These are phyloP conservation scores for Anthracocystis setariae DNA, from an alignment of 1,284 basidiomycete genomes.

Conservation along the genomic window DNA sequence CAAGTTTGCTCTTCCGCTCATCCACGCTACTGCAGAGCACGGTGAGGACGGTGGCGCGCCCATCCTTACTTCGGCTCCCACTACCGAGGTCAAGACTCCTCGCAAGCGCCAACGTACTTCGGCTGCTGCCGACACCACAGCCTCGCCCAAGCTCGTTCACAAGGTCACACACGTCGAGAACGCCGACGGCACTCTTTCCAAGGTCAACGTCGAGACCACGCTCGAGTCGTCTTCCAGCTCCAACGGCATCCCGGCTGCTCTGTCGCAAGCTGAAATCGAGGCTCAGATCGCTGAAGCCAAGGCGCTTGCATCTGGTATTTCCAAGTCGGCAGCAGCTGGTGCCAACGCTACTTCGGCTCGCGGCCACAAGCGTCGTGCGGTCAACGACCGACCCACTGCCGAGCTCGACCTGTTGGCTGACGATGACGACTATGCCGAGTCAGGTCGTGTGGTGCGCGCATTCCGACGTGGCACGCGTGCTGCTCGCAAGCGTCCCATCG, in stretches of 20 bases:
- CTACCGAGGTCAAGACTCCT: slow-evolving; percentile 39
- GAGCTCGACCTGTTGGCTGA: slow-evolving; percentile 45
- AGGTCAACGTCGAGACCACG: slow-evolving; percentile 47
- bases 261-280: slow-evolving; percentile 60
- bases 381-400: slow-evolving; percentile 55
- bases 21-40: slow-evolving; percentile 81
- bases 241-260: slow-evolving; percentile 29
- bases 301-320: slow-evolving; percentile 59
- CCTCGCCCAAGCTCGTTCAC: slow-evolving; percentile 47
- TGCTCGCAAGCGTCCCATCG: slow-evolving; percentile 54
- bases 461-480: slow-evolving; percentile 50
- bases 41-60: slow-evolving; percentile 50
- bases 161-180: slow-evolving; percentile 39
- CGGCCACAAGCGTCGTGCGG: slow-evolving; percentile 57
- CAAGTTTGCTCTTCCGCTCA: slow-evolving; percentile 75
- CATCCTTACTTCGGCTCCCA: slow-evolving; percentile 47
- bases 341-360: slow-evolving; percentile 18
- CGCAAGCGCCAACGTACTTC: slow-evolving; percentile 47
- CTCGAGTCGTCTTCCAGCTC: slow-evolving; percentile 24
- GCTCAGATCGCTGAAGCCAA: slow-evolving; percentile 61
- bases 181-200: slow-evolving; percentile 32
- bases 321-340: slow-evolving; percentile 26
- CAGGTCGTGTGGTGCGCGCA: slow-evolving; percentile 41
- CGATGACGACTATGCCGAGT: slow-evolving; percentile 50
- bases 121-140: slow-evolving; percentile 29